These are phyloP conservation scores for Ziziphus jujuba DNA, from an alignment of 306 rosid species.

Conservation along the genomic window DNA sequence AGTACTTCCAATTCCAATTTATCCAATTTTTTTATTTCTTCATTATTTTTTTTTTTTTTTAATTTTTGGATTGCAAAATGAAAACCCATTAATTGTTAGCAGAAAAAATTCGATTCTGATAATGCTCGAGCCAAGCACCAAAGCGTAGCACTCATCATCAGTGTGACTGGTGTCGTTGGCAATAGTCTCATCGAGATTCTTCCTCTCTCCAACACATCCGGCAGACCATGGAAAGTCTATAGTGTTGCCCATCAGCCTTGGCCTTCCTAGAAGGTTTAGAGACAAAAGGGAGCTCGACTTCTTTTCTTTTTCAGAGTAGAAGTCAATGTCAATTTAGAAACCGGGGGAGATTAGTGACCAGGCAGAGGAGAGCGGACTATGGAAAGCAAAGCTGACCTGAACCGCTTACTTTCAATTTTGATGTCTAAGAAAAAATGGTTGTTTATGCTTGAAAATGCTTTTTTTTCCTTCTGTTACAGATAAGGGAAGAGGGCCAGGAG, in stretches of 20 bases:
- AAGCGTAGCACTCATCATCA: constrained; percentile 41
- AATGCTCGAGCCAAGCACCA: constrained; percentile 17
- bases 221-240: constrained; percentile 66
- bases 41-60: background rate
- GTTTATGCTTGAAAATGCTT: too few relatives aligned
- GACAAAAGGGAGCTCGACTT: too few relatives aligned
- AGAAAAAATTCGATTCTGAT: constrained; percentile 12
- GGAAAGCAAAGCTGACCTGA: too few relatives aligned
- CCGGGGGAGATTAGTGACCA: too few relatives aligned
- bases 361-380: too few relatives aligned
- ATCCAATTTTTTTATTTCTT: background rate
- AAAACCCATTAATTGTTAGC: background rate
- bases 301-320: too few relatives aligned
- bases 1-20: background rate
- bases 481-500: too few relatives aligned
- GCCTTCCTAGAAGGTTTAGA: constrained; percentile 57
- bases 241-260: constrained; percentile 57
- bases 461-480: too few relatives aligned
- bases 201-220: constrained; percentile 61
- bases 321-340: too few relatives aligned
- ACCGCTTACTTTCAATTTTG: too few relatives aligned
- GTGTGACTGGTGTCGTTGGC: constrained; percentile 53
- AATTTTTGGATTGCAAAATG: background rate
- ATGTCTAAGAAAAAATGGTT: too few relatives aligned
- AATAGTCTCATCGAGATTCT: constrained; percentile 64